A percentile compares a stretch with the other conserved stretches of the same genome.
Evolutionary conservation across 169 alveolate species (phyloP).

Genomic region (Cryptosporidium baileyi): DNA sequence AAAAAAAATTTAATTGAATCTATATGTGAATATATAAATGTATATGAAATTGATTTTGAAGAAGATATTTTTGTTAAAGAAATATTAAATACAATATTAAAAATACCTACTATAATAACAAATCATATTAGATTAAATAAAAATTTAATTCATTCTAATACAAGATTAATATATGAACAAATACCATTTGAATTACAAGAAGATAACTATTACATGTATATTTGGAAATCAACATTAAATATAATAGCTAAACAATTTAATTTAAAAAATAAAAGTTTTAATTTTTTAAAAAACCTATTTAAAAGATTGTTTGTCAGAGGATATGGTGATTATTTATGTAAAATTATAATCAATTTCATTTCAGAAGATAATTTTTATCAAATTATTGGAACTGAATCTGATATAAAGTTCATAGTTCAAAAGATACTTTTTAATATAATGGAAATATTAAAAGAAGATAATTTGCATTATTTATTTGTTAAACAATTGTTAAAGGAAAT

Average conservation of each 20-base stretch:
- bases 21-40: background rate
- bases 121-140: too few relatives aligned
- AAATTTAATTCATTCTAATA: too few relatives aligned
- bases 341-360: background rate
- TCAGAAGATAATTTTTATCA: background rate
- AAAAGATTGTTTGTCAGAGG: conserved; percentile 36
- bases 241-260: background rate
- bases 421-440: background rate
- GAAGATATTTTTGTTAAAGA: background rate
- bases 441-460: too few relatives aligned
- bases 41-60: background rate
- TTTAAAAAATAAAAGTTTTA: background rate
- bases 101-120: conserved; percentile 3
- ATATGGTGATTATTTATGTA: background rate
- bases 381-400: background rate
- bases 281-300: background rate
- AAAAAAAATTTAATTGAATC: too few relatives aligned
- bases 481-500: too few relatives aligned
- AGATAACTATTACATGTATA: background rate
- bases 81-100: conserved; percentile 4
- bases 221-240: conserved; percentile 1
- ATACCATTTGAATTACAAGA: conserved; percentile 44
- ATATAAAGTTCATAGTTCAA: too few relatives aligned
- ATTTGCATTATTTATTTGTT: too few relatives aligned
- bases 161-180: background rate